Percentiles rank a stretch among this genome's conserved stretches.
Conservation (phyloP, 2,329 filamentous ascomycete genomes). For the Xylariaceae sp. region DNA sequence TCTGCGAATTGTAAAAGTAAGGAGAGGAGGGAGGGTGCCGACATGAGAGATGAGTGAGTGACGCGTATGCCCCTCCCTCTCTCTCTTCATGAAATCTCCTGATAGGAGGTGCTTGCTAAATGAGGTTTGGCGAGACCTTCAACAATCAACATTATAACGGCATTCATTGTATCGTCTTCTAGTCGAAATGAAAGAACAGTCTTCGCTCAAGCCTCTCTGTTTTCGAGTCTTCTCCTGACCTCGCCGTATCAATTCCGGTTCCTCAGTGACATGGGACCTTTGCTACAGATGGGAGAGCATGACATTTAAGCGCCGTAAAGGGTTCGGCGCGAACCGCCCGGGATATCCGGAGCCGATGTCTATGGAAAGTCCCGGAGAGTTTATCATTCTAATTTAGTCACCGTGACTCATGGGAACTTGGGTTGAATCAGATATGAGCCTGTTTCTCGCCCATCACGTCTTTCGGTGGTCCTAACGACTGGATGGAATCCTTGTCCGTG, state of each 20-base stretch:
- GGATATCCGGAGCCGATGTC: too few relatives aligned
- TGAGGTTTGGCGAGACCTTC: neutral
- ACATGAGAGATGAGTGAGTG: neutral
- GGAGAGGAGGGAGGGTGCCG: neutral
- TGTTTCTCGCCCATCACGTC: too few relatives aligned
- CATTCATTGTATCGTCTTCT: constrained; percentile 6
- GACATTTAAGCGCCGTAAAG: too few relatives aligned
- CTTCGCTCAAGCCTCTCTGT: constrained; percentile 11
- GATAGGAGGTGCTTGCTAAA: constrained; percentile 16
- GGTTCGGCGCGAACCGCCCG: too few relatives aligned
- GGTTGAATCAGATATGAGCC: too few relatives aligned
- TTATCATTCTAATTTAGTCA: too few relatives aligned
- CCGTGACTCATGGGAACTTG: too few relatives aligned
- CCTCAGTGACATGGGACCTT: too few relatives aligned
- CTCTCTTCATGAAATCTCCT: constrained; percentile 4
- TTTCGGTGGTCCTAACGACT: too few relatives aligned
- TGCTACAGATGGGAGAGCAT: too few relatives aligned
- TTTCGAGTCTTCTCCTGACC: neutral
- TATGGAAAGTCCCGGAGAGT: too few relatives aligned
- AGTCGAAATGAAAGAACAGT: constrained; percentile 11
- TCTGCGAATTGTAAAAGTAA: neutral
- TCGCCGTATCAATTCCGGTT: neutral
- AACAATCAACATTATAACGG: constrained; percentile 5
- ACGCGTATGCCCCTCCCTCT: neutral
- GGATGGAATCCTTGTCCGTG: too few relatives aligned